These are phyloP conservation scores for Ceratobasidium sp. DNA, from an alignment of 1,284 basidiomycete genomes.

Conservation along the genomic window DNA sequence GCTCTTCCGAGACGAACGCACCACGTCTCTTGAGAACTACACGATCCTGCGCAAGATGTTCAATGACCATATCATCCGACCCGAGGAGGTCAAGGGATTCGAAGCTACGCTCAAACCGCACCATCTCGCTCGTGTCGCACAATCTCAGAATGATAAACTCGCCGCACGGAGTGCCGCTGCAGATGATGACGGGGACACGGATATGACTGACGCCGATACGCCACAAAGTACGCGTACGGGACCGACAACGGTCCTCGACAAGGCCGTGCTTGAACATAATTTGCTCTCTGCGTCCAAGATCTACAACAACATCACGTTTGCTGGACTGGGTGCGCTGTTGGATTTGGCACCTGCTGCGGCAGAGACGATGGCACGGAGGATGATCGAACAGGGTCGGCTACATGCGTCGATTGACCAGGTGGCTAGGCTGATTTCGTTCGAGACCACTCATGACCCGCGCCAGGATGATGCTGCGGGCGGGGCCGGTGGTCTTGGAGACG, in stretches of 20 bases:
- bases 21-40: slow-evolving; percentile 76
- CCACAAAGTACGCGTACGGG: slow-evolving; percentile 75
- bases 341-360: slow-evolving; percentile 86
- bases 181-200: slow-evolving; percentile 55
- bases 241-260: slow-evolving; percentile 93
- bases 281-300: slow-evolving; percentile 92
- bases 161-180: slow-evolving; percentile 68
- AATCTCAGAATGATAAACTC: slow-evolving; percentile 77
- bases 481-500: slow-evolving; percentile 87
- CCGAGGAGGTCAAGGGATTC: slow-evolving; percentile 88
- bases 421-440: slow-evolving; percentile 89
- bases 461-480: slow-evolving; percentile 88
- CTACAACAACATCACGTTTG: slow-evolving; percentile 93
- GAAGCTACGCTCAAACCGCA: slow-evolving; percentile 87
- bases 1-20: slow-evolving; percentile 92
- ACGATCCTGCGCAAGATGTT: slow-evolving; percentile 97
- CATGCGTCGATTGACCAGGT: slow-evolving; percentile 94
- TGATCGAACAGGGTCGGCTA: slow-evolving; percentile 94
- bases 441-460: slow-evolving; percentile 58
- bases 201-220: slow-evolving; percentile 55
- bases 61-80: slow-evolving; percentile 91
- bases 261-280: slow-evolving; percentile 98
- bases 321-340: slow-evolving; percentile 82
- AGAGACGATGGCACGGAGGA: slow-evolving; percentile 91
- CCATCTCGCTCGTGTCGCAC: slow-evolving; percentile 88